A percentile compares a stretch with the other conserved stretches of the same genome.
Conservation (phyloP, 495 filamentous ascomycete species). For the Trichoderma gamsii region DNA sequence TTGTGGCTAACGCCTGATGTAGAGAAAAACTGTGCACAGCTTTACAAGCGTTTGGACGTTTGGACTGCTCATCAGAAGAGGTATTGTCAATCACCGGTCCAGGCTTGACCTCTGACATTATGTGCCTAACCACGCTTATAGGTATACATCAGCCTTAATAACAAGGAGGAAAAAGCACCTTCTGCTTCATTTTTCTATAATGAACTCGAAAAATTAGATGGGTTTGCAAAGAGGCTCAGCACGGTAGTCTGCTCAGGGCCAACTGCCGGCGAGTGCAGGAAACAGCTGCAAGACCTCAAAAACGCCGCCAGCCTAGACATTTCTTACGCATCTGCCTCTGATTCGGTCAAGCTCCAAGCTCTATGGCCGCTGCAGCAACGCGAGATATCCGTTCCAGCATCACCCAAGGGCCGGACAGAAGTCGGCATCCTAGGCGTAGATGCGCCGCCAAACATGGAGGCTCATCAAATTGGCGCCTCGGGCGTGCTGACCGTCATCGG, state of each 20-base stretch:
- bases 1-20: background rate
- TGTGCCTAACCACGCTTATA: background rate
- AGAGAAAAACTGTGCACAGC: slow-evolving; percentile 56
- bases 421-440: slow-evolving; percentile 75
- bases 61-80: slow-evolving; percentile 42
- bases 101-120: too few relatives aligned
- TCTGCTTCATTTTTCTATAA: slow-evolving; percentile 64
- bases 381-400: slow-evolving; percentile 34
- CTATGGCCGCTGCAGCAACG: slow-evolving; percentile 47
- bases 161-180: slow-evolving; percentile 56
- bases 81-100: background rate
- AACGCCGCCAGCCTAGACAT: slow-evolving; percentile 64
- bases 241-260: slow-evolving; percentile 45
- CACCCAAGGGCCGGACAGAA: slow-evolving; percentile 50
- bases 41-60: slow-evolving; percentile 55
- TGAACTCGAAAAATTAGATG: slow-evolving; percentile 48
- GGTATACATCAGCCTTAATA: slow-evolving; percentile 38
- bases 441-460: slow-evolving; percentile 49
- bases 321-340: slow-evolving; percentile 67
- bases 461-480: slow-evolving; percentile 67
- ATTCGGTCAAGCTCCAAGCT: slow-evolving; percentile 56
- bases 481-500: slow-evolving; percentile 77
- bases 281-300: slow-evolving; percentile 29
- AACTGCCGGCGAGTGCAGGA: slow-evolving; percentile 30
- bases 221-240: slow-evolving; percentile 53